Conservation (phyloP, 2,329 filamentous ascomycete species). For the Dothiorella sarmentorum region DNA sequence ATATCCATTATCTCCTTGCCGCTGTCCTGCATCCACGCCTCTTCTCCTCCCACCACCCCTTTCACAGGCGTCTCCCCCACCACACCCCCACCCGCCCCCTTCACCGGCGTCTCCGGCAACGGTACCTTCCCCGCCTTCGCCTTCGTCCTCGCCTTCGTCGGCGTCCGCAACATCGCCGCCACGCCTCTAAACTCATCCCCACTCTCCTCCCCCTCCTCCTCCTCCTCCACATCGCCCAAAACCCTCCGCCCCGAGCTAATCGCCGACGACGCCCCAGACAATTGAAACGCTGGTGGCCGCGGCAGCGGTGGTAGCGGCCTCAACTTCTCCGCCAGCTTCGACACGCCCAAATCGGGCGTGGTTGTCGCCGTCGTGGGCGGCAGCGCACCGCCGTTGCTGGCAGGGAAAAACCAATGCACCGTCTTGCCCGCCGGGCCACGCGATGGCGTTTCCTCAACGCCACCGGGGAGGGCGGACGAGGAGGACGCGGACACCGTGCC, state of each 20-base stretch:
- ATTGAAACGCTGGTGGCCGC: not conserved
- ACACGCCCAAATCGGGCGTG: not conserved
- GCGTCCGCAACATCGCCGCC: constrained; percentile 17
- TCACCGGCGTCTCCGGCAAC: constrained; percentile 26
- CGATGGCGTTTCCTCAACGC: constrained; percentile 43
- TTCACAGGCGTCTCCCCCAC: constrained; percentile 22
- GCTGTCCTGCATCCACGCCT: no score
- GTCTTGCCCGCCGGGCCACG: constrained; percentile 34
- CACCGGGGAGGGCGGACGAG: constrained; percentile 19
- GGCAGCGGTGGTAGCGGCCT: not conserved
- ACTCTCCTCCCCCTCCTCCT: constrained; percentile 1
- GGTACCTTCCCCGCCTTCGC: no score
- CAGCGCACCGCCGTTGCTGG: not conserved
- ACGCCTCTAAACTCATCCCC: constrained; percentile 3
- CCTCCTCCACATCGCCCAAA: not conserved
- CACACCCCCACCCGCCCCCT: not conserved
- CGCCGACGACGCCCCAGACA: not conserved
- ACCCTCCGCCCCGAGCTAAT: not conserved
- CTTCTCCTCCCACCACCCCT: not conserved
- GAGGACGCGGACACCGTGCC: constrained; percentile 20
- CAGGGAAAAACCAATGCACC: constrained; percentile 6
- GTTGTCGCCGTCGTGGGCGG: not conserved
- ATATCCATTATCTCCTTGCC: no score
- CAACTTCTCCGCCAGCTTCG: not conserved
- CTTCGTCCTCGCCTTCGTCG: not conserved